A percentile compares a stretch with the other conserved stretches of the same genome.
phyloP scores from a whole-genome alignment of 495 filamentous ascomycete species.

The Talaromyces proteolyticus region DNA sequence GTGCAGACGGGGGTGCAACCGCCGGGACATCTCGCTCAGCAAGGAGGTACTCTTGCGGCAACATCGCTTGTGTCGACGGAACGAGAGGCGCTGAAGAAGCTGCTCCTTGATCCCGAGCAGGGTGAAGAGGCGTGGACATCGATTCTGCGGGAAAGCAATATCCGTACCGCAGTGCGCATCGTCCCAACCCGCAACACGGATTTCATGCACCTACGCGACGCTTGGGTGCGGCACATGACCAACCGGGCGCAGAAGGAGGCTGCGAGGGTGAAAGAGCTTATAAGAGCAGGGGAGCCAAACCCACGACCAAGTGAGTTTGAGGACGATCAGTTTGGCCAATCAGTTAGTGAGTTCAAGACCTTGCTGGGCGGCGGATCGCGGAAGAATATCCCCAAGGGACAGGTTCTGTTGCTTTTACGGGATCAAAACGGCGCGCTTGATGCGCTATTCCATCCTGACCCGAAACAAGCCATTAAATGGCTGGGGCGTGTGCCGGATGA shows the following conservation, averaged over 20 bases:
- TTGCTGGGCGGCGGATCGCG: conserved; percentile 65
- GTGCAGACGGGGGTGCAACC: conserved; percentile 38
- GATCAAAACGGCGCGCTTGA: conserved; percentile 58
- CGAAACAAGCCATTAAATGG: conserved; percentile 34
- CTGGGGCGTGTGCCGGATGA: conserved; percentile 72
- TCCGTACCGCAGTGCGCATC: conserved; percentile 69
- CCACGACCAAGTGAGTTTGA: conserved; percentile 41
- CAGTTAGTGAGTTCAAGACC: conserved; percentile 68
- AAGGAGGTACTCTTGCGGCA: conserved; percentile 49
- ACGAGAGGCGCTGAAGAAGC: conserved; percentile 60
- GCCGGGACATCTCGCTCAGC: too few relatives aligned
- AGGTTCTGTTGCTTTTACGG: conserved; percentile 68
- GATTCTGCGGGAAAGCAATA: conserved; percentile 54
- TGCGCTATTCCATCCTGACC: conserved; percentile 57
- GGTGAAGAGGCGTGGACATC: conserved; percentile 68
- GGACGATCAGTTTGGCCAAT: conserved; percentile 63
- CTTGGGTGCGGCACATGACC: conserved; percentile 80
- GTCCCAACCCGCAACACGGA: conserved; percentile 85
- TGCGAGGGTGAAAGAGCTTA: conserved; percentile 13
- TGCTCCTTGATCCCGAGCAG: conserved; percentile 61
- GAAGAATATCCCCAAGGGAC: conserved; percentile 65
- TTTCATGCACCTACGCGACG: conserved; percentile 86
- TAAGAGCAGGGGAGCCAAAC: conserved; percentile 8
- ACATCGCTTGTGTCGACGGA: conserved; percentile 77
- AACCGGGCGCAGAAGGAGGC: conserved; percentile 49